Base-by-base conservation (phyloP, 352 stramenopile genomes). In the Globisporangium apiculatum region DNA sequence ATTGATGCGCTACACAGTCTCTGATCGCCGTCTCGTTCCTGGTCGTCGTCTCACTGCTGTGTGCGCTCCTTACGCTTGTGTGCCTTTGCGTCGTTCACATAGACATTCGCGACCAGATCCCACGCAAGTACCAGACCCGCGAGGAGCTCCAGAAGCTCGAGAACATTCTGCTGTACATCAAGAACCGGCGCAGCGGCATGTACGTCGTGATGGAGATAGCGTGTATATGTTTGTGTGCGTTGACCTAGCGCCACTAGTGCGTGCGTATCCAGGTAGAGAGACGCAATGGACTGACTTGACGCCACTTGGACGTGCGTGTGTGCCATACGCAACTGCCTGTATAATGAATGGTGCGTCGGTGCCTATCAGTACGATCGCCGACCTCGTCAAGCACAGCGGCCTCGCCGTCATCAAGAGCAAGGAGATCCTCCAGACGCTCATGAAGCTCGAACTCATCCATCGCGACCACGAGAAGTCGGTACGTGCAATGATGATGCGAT, bases 361-460 rank as follows among this genome's bases (percentile, higher is more conserved):
- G 2, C 4, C 49, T 41, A 42, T 48, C 35, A 93, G 83, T 36
- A 87, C 84, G 14, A 94, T 94, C 57, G 76, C 82, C 8, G 84
- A 94, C 50, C 62, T 94, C 7, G 84, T 92, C 57, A 89, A 88
- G 54, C 78, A 91, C 65, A 92, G 78, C 41, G 73, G 75, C 0
- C 53, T 94, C 46, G 69, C 78, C 2, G 84, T 92, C 41, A 92
- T 94, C 68, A 80, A 83, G 41, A 91, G 80, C 73, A 94, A 94
- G 61, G 84, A 94, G 58, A 92, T 92, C 52, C 60, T 94, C 37
- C 82, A 94, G 69, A 92, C 84, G 50, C 77, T 94, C 46, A 92
- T 88, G 71, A 92, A 90, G 64, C 71, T 94, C 60, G 75, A 89
- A 17, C 73, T 91, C 42, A 79, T 94, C 55, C 68, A 79, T 53